Conservation (phyloP, 306 rosid species). For the Rosa persica region DNA sequence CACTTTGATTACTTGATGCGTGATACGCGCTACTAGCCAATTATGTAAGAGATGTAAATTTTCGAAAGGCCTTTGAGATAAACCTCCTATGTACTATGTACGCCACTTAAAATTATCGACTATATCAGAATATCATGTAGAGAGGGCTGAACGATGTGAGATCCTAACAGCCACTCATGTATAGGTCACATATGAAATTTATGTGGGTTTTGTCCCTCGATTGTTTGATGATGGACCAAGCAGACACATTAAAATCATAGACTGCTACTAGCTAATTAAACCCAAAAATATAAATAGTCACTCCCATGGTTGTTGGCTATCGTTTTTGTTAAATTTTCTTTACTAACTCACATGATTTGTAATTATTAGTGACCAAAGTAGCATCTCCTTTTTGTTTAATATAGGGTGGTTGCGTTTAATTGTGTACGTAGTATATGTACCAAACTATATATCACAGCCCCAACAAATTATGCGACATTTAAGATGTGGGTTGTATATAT, state of each 20-base stretch:
- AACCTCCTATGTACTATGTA: neutral
- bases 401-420: neutral
- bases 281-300: slow-evolving; percentile 12
- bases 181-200: neutral
- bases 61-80: neutral
- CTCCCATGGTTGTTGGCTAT: neutral
- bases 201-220: slow-evolving; percentile 7
- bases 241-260: neutral
- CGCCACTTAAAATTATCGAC: neutral
- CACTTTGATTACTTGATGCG: too few species aligned
- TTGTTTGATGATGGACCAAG: slow-evolving; percentile 14
- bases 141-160: neutral
- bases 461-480: slow-evolving; percentile 26
- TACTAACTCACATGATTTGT: slow-evolving; percentile 1
- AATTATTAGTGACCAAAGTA: neutral
- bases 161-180: neutral
- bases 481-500: neutral
- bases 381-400: neutral
- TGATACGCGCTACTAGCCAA: too few species aligned
- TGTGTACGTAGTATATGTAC: neutral
- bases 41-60: neutral
- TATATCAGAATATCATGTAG: neutral
- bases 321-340: neutral
- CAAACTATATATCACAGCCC: neutral
- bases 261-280: slow-evolving; percentile 1